Percentiles rank a stretch among this genome's conserved stretches.
phyloP scores from a whole-genome alignment of 2,329 filamentous ascomycete species.

The Calonectria pauciramosa region DNA sequence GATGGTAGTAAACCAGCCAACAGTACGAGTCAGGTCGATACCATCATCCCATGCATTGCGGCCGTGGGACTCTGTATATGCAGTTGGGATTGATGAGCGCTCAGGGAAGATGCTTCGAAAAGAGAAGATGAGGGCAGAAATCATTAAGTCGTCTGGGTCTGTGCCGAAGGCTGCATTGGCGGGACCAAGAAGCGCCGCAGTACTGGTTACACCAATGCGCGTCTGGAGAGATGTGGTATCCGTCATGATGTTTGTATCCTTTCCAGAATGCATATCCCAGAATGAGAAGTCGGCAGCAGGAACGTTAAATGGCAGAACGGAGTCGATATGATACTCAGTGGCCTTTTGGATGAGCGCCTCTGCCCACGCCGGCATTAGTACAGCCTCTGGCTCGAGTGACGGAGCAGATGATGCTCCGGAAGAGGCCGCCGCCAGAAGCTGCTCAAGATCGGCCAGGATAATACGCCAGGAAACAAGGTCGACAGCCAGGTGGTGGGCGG shows the following conservation, averaged over 20 bases:
- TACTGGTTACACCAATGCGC: neutral
- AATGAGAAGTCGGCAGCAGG: neutral
- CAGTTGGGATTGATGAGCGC: conserved; percentile 34
- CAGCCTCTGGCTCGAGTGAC: neutral
- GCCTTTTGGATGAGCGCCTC: neutral
- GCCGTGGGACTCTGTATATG: conserved; percentile 52
- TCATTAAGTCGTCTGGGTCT: conserved; percentile 47
- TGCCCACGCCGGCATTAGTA: neutral
- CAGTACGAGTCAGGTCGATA: conserved; percentile 48
- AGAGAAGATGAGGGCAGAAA: conserved; percentile 42
- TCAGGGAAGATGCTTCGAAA: conserved; percentile 46
- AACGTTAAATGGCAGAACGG: neutral
- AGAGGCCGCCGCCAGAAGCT: neutral
- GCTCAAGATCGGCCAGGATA: conserved; percentile 24
- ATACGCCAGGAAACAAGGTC: conserved; percentile 31
- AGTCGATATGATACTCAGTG: neutral
- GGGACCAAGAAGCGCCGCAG: neutral
- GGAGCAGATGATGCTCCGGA: too few species aligned
- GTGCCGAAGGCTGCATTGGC: conserved; percentile 43
- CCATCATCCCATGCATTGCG: conserved; percentile 47
- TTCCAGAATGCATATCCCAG: neutral
- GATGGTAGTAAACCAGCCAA: conserved; percentile 55
- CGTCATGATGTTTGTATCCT: conserved; percentile 5
- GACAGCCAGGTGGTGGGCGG: conserved; percentile 27
- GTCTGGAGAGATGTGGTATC: neutral